phyloP scores from a whole-genome alignment of 2,329 filamentous ascomycete genomes.

The Chaetomium sp. region DNA sequence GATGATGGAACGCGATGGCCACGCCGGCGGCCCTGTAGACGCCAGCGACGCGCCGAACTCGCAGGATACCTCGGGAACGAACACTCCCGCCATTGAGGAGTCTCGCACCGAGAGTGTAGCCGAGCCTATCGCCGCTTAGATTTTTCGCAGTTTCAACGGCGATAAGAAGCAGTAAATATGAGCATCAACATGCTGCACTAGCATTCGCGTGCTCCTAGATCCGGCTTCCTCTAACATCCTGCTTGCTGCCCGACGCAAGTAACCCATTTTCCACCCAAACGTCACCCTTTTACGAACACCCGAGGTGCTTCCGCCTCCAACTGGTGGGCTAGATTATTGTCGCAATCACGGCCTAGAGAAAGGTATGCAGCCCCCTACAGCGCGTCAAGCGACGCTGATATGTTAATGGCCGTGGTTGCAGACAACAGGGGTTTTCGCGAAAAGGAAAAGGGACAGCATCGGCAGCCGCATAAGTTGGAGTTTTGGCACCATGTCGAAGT shows the following conservation, averaged over 20 bases:
- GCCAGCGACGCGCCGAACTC: not conserved
- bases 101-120: not conserved
- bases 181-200: not conserved
- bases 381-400: not conserved
- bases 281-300: not conserved
- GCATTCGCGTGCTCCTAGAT: not conserved
- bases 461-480: not conserved
- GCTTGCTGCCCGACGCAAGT: too few species aligned
- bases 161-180: not conserved
- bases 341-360: not conserved
- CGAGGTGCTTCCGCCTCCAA: not conserved
- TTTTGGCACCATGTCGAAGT: slow-evolving; percentile 4
- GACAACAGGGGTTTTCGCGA: too few species aligned
- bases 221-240: not conserved
- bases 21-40: slow-evolving; percentile 33
- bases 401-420: not conserved
- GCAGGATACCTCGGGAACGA: slow-evolving; percentile 13
- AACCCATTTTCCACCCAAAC: not conserved
- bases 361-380: not conserved
- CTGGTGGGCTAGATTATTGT: not conserved
- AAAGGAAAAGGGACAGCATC: not conserved
- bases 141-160: not conserved
- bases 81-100: slow-evolving; percentile 12
- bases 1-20: slow-evolving; percentile 51
- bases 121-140: not conserved